phyloP scores from a whole-genome alignment of 768 basidiomycete genomes.

The Epithele typhae region DNA sequence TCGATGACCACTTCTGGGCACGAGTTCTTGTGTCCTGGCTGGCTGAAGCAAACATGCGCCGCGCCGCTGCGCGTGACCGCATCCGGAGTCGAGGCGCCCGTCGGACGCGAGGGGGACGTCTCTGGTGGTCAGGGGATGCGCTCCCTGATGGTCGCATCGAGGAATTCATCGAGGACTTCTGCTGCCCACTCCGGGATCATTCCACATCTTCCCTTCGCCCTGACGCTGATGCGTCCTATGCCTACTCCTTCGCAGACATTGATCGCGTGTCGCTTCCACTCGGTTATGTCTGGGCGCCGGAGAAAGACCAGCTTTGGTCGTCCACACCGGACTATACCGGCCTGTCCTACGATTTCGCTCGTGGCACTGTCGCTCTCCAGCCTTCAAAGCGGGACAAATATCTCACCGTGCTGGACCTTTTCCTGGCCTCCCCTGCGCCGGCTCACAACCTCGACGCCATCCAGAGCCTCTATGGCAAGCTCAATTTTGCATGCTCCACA shows the following conservation, averaged over 20 bases:
- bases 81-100: neutral
- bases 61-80: too few species aligned
- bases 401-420: conserved; percentile 1
- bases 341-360: conserved; percentile 20
- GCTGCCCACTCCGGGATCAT: conserved; percentile 14
- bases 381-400: conserved; percentile 12
- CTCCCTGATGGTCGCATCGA: conserved; percentile 14
- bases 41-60: too few species aligned
- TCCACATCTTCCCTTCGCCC: conserved; percentile 4
- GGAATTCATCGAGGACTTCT: conserved; percentile 22
- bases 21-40: conserved; percentile 2
- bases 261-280: conserved; percentile 14
- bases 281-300: conserved; percentile 20
- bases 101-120: conserved; percentile 12
- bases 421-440: neutral
- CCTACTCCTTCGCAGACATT: conserved; percentile 23
- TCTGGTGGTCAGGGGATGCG: conserved; percentile 18
- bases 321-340: conserved; percentile 17
- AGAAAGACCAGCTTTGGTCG: conserved; percentile 15
- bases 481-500: conserved; percentile 10
- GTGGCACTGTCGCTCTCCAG: conserved; percentile 2
- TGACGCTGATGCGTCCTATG: neutral
- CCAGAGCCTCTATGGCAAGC: conserved; percentile 18
- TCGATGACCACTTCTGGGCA: conserved; percentile 22
- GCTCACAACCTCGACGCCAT: conserved; percentile 8